Evolutionary conservation across 2,329 filamentous ascomycete species (phyloP).

Genomic region (Emergomyces pasteurianus): DNA sequence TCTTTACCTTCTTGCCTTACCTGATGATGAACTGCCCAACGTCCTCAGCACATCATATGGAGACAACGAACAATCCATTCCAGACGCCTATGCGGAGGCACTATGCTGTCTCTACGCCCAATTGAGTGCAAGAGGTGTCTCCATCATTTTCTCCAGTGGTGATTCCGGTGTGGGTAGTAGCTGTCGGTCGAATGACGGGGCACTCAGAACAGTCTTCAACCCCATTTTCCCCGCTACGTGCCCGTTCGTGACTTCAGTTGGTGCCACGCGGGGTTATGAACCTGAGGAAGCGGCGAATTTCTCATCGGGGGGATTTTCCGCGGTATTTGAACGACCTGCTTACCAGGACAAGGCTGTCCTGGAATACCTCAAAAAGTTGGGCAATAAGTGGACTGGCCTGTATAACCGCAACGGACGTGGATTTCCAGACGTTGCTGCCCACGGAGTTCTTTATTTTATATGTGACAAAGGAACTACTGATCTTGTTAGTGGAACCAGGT

Average conservation of each 20-base stretch:
- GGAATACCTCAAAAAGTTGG: slow-evolving; percentile 30
- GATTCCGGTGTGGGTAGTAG: slow-evolving; percentile 48
- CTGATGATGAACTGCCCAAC: slow-evolving; percentile 45
- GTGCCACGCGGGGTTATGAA: slow-evolving; percentile 43
- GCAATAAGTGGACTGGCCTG: slow-evolving; percentile 32
- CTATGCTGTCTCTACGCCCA: slow-evolving; percentile 53
- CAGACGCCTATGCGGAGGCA: slow-evolving; percentile 46
- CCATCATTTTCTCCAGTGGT: slow-evolving; percentile 53
- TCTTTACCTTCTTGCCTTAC: slow-evolving; percentile 45
- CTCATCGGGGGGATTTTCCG: slow-evolving; percentile 39
- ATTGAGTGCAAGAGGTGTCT: slow-evolving; percentile 54
- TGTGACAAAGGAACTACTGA: slow-evolving; percentile 25
- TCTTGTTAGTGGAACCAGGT: slow-evolving; percentile 36
- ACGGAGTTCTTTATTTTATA: slow-evolving; percentile 35
- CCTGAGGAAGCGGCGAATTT: slow-evolving; percentile 40
- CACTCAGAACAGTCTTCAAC: slow-evolving; percentile 39
- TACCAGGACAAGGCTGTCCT: slow-evolving; percentile 38
- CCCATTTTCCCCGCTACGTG: slow-evolving; percentile 46
- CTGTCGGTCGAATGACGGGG: slow-evolving; percentile 45
- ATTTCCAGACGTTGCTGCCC: slow-evolving; percentile 51
- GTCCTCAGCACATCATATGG: slow-evolving; percentile 61
- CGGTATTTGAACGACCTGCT: slow-evolving; percentile 35
- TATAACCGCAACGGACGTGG: slow-evolving; percentile 45
- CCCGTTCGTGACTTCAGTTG: slow-evolving; percentile 52
- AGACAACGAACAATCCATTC: slow-evolving; percentile 53